A percentile compares a stretch with the other conserved stretches of the same genome.
phyloP scores from a whole-genome alignment of 352 stramenopile genomes.

The Pythium myriotylum region DNA sequence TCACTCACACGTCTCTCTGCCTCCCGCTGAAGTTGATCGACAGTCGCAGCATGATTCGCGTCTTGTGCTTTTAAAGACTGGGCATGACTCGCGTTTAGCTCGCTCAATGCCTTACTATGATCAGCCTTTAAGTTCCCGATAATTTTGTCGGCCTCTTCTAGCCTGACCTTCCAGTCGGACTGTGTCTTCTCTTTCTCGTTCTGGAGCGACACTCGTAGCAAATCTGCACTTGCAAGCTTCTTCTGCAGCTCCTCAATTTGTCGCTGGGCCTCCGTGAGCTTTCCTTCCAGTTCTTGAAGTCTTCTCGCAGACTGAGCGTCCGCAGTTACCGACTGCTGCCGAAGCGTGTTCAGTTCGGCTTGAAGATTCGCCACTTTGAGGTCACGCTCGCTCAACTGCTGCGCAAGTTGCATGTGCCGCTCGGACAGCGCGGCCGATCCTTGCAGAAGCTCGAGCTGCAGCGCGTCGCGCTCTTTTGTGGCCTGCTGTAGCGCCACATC shows the following conservation, averaged over 20 bases:
- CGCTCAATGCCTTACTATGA: constrained; percentile 29
- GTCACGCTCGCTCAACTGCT: constrained; percentile 44
- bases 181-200: constrained; percentile 27
- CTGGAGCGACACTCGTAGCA: constrained; percentile 17
- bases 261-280: constrained; percentile 18
- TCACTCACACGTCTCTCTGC: constrained; percentile 6
- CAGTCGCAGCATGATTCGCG: constrained; percentile 22
- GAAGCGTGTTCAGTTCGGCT: constrained; percentile 29
- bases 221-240: constrained; percentile 20
- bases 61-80: background rate
- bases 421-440: constrained; percentile 42
- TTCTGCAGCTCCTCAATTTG: constrained; percentile 23
- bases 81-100: constrained; percentile 13
- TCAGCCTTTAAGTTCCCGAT: constrained; percentile 13
- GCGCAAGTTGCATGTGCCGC: constrained; percentile 32
- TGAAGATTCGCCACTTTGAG: constrained; percentile 41
- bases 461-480: constrained; percentile 46
- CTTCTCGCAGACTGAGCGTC: constrained; percentile 25
- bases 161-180: constrained; percentile 11
- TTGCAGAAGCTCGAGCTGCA: constrained; percentile 51
- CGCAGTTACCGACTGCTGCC: constrained; percentile 30
- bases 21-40: constrained; percentile 21
- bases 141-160: constrained; percentile 10
- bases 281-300: constrained; percentile 27
- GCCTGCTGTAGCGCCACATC: constrained; percentile 44